Evolutionary conservation across 192 early-diverging fungal genomes (phyloP).

Genomic region (Mortierella alpina): DNA sequence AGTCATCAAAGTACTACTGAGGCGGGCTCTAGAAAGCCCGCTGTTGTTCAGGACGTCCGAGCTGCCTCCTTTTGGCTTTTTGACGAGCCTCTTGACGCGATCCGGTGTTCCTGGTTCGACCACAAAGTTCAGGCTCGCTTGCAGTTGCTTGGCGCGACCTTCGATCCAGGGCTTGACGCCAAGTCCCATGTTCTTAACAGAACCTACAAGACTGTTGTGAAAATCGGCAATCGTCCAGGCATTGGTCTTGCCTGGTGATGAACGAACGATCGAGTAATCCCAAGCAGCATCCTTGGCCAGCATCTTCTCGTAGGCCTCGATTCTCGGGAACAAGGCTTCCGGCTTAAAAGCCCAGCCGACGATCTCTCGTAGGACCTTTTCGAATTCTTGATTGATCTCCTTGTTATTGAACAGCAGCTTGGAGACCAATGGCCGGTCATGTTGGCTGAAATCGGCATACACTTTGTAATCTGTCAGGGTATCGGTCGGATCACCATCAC

Average conservation of each 20-base stretch:
- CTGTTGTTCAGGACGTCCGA: neutral
- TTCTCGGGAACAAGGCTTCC: conserved; percentile 28
- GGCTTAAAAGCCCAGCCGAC: conserved; percentile 37
- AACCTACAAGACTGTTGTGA: conserved; percentile 15
- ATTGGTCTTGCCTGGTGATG: conserved; percentile 10
- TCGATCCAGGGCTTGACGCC: conserved; percentile 19
- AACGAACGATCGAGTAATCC: conserved; percentile 33
- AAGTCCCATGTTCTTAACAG: conserved; percentile 20
- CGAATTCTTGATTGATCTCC: conserved; percentile 30
- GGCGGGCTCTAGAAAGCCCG: too few species aligned
- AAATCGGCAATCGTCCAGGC: conserved; percentile 23
- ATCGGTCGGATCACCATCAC: conserved; percentile 31
- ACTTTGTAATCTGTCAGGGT: conserved; percentile 16
- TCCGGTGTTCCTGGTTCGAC: conserved; percentile 2
- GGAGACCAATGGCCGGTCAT: conserved; percentile 43
- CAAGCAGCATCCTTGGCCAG: conserved; percentile 33
- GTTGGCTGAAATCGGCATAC: conserved; percentile 7
- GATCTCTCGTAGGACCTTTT: conserved; percentile 28
- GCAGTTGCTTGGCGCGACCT: conserved; percentile 7
- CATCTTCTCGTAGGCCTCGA: conserved; percentile 46
- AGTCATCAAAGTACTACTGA: too few species aligned
- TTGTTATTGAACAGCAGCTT: conserved; percentile 45
- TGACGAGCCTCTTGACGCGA: conserved; percentile 14
- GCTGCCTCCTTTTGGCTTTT: conserved; percentile 14
- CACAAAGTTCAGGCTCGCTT: conserved; percentile 8